These are phyloP conservation scores for Anisodus acutangulus DNA, from an alignment of 257 asterid genomes.

Conservation along the genomic window DNA sequence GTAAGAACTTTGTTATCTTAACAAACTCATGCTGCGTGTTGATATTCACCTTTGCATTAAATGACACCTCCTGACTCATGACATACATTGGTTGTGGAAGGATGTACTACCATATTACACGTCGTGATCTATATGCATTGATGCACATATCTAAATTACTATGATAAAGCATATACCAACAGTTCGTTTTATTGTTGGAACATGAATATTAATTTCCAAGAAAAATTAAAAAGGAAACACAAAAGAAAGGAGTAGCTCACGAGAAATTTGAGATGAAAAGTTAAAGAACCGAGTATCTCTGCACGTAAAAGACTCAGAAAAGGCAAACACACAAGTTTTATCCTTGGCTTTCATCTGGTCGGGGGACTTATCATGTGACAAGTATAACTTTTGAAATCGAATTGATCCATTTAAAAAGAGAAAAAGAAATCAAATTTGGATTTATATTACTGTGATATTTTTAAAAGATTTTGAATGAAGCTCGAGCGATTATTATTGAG, in stretches of 20 bases:
- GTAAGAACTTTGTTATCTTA: background rate
- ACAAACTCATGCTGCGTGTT: background rate
- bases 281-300: background rate
- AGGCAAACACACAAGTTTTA: background rate
- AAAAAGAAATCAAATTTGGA: background rate
- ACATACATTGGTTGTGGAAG: background rate
- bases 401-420: background rate
- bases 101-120: background rate
- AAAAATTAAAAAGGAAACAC: background rate
- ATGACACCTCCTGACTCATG: slow-evolving; percentile 1
- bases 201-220: background rate
- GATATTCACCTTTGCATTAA: background rate
- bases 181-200: background rate
- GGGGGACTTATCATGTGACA: background rate
- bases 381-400: background rate
- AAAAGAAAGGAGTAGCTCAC: background rate
- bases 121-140: background rate
- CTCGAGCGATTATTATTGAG: background rate
- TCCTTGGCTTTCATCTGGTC: background rate
- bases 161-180: background rate
- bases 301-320: background rate
- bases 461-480: background rate
- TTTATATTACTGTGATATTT: background rate
- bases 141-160: background rate
- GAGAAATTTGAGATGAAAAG: background rate